These are phyloP conservation scores for Ustilago hordei DNA, from an alignment of 1,284 basidiomycete genomes.

Conservation along the genomic window DNA sequence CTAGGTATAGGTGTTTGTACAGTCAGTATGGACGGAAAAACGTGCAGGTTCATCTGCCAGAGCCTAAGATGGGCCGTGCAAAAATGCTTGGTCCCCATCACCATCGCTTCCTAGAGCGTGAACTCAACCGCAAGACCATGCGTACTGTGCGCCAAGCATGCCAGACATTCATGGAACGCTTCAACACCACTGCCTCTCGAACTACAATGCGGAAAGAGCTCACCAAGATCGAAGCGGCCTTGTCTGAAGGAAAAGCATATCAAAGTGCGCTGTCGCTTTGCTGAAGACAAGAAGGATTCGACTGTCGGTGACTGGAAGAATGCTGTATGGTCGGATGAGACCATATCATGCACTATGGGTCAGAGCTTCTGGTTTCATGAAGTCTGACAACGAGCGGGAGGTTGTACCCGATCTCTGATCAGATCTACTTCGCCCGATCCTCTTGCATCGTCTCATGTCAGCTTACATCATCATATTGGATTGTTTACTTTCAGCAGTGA, in stretches of 20 bases:
- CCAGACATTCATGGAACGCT: constrained; percentile 1
- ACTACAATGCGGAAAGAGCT: constrained; percentile 1
- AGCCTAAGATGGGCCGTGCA: not conserved
- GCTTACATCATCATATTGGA: too few species aligned
- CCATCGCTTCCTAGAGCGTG: constrained; percentile 12
- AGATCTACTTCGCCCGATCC: too few species aligned
- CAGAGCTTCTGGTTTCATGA: constrained; percentile 7
- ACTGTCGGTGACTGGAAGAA: constrained; percentile 24
- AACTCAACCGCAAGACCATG: constrained; percentile 7
- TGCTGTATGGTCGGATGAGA: constrained; percentile 31
- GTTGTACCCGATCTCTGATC: too few species aligned
- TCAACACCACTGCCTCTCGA: not conserved
- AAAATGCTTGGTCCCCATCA: constrained; percentile 8
- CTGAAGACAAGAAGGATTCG: constrained; percentile 19
- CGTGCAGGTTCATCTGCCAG: not conserved
- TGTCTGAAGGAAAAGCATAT: constrained; percentile 6
- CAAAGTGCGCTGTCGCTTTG: constrained; percentile 11
- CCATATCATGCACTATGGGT: constrained; percentile 17
- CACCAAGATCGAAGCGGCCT: not conserved
- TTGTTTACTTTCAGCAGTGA: too few species aligned
- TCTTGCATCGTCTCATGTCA: too few species aligned
- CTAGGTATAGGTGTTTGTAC: constrained; percentile 1
- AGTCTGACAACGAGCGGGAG: too few species aligned
- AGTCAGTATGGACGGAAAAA: constrained; percentile 1
- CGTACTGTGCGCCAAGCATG: constrained; percentile 10